Evolutionary conservation across 768 basidiomycete species (phyloP).

Genomic region (Termitomyces sp.): DNA sequence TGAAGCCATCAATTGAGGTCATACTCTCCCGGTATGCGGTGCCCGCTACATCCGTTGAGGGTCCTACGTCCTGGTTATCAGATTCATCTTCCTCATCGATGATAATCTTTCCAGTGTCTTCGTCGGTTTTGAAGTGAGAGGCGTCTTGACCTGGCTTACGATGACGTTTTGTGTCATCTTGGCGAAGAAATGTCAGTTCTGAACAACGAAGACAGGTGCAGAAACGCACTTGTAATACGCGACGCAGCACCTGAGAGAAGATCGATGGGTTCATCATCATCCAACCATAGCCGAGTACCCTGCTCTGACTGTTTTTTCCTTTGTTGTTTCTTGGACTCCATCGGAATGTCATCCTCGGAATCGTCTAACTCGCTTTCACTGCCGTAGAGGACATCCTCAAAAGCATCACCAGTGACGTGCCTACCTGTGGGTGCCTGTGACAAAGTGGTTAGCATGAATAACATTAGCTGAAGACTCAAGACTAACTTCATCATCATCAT

Average conservation of each 20-base stretch:
- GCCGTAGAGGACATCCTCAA: slow-evolving; percentile 96
- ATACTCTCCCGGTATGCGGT: slow-evolving; percentile 82
- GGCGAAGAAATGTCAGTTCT: slow-evolving; percentile 1
- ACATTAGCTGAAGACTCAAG: not conserved
- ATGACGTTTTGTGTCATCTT: slow-evolving; percentile 49
- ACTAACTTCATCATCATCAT: slow-evolving; percentile 48
- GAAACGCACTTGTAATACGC: slow-evolving; percentile 64
- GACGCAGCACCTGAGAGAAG: slow-evolving; percentile 78
- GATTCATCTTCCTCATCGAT: slow-evolving; percentile 59
- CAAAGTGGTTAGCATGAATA: slow-evolving; percentile 5
- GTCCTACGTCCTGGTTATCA: slow-evolving; percentile 36
- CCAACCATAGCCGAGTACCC: slow-evolving; percentile 73
- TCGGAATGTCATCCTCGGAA: slow-evolving; percentile 57
- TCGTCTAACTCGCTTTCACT: slow-evolving; percentile 90
- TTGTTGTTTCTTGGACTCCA: slow-evolving; percentile 20
- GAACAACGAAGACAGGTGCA: not conserved
- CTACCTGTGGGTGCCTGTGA: slow-evolving; percentile 44
- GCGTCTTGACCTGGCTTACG: slow-evolving; percentile 87
- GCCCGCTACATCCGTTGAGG: slow-evolving; percentile 58
- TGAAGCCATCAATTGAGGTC: slow-evolving; percentile 88
- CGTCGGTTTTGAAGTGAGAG: slow-evolving; percentile 82
- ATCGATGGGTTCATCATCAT: slow-evolving; percentile 95
- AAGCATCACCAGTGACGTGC: slow-evolving; percentile 76
- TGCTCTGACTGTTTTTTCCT: slow-evolving; percentile 34
- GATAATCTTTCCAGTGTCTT: slow-evolving; percentile 77